Evolutionary conservation across 2,329 filamentous ascomycete species (phyloP).

Genomic region (Parastagonospora avenae): DNA sequence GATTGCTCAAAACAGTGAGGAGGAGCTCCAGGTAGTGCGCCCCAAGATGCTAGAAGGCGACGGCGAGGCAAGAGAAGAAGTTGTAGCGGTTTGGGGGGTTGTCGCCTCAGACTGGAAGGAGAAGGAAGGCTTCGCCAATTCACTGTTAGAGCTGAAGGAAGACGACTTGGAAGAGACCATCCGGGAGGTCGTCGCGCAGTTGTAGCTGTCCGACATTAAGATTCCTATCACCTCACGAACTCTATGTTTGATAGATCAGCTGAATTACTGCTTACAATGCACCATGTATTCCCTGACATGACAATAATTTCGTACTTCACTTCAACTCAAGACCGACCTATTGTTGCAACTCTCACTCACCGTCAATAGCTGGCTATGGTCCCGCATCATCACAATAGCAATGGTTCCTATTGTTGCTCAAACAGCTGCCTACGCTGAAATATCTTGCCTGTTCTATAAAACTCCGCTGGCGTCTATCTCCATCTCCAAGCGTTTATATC

Average conservation of each 20-base stretch:
- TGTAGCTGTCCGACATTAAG: background rate
- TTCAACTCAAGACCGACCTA: no score
- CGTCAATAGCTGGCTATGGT: no score
- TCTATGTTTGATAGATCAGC: background rate
- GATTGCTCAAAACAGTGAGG: conserved; percentile 45
- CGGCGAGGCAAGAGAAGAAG: conserved; percentile 37
- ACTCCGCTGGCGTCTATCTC: background rate
- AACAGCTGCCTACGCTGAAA: no score
- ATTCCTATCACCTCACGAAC: background rate
- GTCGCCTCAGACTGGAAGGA: conserved; percentile 42
- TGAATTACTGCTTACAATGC: background rate
- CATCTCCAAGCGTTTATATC: background rate
- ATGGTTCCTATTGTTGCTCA: no score
- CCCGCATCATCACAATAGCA: no score
- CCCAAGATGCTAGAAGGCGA: conserved; percentile 43
- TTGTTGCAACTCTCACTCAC: no score
- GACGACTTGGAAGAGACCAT: conserved; percentile 41
- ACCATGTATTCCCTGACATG: no score
- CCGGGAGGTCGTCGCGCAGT: conserved; percentile 23
- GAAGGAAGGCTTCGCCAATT: conserved; percentile 40
- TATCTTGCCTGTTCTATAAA: no score
- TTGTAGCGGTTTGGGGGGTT: conserved; percentile 42
- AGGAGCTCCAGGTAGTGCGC: conserved; percentile 27
- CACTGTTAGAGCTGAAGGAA: conserved; percentile 35
- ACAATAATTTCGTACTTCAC: no score